A percentile compares a stretch with the other conserved stretches of the same genome.
phyloP scores from a whole-genome alignment of 495 filamentous ascomycete species.

The Neurospora sp. region DNA sequence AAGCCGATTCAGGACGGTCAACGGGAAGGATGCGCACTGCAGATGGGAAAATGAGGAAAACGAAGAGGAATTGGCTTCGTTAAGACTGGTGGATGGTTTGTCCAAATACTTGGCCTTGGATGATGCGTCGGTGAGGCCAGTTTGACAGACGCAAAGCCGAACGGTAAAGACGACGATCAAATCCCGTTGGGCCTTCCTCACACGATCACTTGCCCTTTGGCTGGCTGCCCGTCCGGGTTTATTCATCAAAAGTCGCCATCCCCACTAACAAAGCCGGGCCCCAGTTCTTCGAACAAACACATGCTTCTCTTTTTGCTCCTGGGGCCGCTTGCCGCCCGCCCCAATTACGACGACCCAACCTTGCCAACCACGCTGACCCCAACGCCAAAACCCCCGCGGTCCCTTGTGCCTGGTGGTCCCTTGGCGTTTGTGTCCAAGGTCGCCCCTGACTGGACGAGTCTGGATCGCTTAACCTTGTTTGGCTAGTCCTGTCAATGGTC shows the following conservation, averaged over 20 bases:
- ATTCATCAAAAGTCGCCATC: slow-evolving; percentile 4
- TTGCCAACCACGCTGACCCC: background rate
- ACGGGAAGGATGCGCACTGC: background rate
- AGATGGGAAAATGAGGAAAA: background rate
- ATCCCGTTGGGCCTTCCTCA: slow-evolving; percentile 3
- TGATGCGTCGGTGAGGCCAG: background rate
- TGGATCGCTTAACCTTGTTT: background rate
- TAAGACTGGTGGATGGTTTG: background rate
- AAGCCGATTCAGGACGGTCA: background rate
- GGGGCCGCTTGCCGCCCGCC: background rate
- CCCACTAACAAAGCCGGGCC: background rate
- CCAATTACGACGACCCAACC: background rate
- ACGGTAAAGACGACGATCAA: background rate
- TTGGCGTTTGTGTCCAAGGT: background rate
- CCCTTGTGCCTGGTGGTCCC: background rate
- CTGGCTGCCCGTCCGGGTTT: background rate
- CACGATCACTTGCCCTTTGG: slow-evolving; percentile 17
- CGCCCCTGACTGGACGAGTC: background rate
- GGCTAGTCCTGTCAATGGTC: background rate
- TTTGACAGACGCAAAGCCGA: background rate
- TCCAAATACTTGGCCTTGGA: background rate
- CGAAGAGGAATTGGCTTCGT: background rate
- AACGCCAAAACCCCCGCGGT: background rate
- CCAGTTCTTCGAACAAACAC: background rate
- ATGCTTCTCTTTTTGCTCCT: background rate